Conservation (phyloP, 306 rosid species). For the Lathyrus sativus region DNA sequence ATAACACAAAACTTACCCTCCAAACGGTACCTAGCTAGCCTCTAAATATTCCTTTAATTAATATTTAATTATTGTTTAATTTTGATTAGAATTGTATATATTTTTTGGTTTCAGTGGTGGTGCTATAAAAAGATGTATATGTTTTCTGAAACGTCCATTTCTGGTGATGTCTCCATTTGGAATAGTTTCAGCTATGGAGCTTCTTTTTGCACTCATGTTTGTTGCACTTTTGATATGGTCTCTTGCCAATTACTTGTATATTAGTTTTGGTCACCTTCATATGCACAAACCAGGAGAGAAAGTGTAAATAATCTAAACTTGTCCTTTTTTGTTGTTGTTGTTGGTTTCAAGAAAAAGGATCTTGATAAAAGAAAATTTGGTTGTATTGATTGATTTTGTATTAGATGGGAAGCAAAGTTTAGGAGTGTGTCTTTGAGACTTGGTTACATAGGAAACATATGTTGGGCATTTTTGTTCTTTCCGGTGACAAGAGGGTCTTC, state of each 20-base stretch:
- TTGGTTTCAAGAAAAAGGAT: no score
- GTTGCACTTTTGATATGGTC: constrained; percentile 65
- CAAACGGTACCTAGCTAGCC: constrained; percentile 36
- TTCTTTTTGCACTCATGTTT: constrained; percentile 54
- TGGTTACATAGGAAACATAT: constrained; percentile 68
- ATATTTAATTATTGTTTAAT: constrained; percentile 6
- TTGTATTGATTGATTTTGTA: constrained; percentile 12
- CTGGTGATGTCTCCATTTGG: constrained; percentile 60
- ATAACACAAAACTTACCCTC: constrained; percentile 24
- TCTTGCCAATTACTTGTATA: constrained; percentile 57
- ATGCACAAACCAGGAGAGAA: constrained; percentile 45
- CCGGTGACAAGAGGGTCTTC: constrained; percentile 73
- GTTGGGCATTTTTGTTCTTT: constrained; percentile 83
- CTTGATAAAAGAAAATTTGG: background rate
- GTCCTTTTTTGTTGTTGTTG: background rate
- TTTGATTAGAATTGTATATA: background rate
- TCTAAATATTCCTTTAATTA: background rate
- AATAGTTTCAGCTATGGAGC: constrained; percentile 57
- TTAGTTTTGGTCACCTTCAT: constrained; percentile 58
- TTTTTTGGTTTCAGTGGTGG: constrained; percentile 30
- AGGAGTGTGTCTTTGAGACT: constrained; percentile 66
- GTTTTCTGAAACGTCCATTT: constrained; percentile 53
- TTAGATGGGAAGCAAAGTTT: constrained; percentile 68
- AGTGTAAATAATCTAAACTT: constrained; percentile 40
- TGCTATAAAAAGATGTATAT: background rate